phyloP scores from a whole-genome alignment of 306 rosid genomes.

The Prunus persica region Prunus_persica_NCBIv2 NC_034010.1:20363501-20364000 shows the following conservation, averaged over 20 bases:
- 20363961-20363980: not conserved
- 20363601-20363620: not conserved
- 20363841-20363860: not conserved
- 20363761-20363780: not conserved
- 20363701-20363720: too few species aligned
- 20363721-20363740: too few species aligned
- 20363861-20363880: not conserved
- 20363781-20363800: not conserved
- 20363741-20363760: not conserved
- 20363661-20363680: too few species aligned
- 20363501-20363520: not conserved
- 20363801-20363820: not conserved
- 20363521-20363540: not conserved
- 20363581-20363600: not conserved
- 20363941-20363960: not conserved
- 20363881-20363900: not conserved
- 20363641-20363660: too few species aligned
- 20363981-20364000: not conserved
- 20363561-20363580: not conserved
- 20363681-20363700: too few species aligned
- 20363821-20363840: not conserved
- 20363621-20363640: not conserved
- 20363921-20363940: not conserved
- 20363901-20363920: not conserved
- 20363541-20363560: not conserved